Evolutionary conservation across 257 asterid genomes (phyloP).

Genomic region (Jaltomata sinuosa): DNA sequence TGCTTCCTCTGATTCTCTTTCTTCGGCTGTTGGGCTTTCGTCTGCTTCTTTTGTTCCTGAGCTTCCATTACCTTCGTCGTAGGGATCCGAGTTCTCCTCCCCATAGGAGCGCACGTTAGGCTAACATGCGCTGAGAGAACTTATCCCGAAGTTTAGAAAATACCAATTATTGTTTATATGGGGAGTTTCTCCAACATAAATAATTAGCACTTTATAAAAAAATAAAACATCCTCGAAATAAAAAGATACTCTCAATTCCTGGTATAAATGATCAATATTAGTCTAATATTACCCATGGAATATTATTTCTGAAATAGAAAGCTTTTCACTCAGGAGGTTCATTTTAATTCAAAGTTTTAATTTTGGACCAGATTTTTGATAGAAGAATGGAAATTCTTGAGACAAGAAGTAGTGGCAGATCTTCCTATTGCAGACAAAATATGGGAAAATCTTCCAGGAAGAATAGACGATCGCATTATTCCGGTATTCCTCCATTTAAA

Average conservation of each 20-base stretch:
- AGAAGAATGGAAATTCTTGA: constrained; percentile 69
- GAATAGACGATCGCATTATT: constrained; percentile 37
- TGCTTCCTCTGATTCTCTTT: too few relatives aligned
- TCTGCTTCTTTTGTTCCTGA: too few relatives aligned
- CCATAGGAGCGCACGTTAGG: too few relatives aligned
- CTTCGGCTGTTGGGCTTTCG: too few relatives aligned
- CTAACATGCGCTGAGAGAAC: too few relatives aligned
- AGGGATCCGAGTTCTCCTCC: too few relatives aligned
- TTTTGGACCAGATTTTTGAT: constrained; percentile 52
- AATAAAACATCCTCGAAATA: too few relatives aligned
- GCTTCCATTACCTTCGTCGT: too few relatives aligned
- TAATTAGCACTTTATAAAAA: neutral
- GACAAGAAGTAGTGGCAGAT: constrained; percentile 26
- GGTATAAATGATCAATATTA: neutral
- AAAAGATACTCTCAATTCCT: neutral
- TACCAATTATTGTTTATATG: too few relatives aligned
- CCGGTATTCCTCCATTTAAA: constrained; percentile 39
- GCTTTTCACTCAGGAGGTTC: neutral
- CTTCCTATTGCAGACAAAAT: constrained; percentile 40
- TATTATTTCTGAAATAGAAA: neutral
- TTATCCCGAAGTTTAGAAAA: too few relatives aligned
- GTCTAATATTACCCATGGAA: neutral
- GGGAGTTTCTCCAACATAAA: neutral
- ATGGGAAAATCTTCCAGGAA: constrained; percentile 53
- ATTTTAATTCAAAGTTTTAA: neutral